Base-by-base conservation (phyloP, 495 filamentous ascomycete species). In the Penicillium parvum region DNA sequence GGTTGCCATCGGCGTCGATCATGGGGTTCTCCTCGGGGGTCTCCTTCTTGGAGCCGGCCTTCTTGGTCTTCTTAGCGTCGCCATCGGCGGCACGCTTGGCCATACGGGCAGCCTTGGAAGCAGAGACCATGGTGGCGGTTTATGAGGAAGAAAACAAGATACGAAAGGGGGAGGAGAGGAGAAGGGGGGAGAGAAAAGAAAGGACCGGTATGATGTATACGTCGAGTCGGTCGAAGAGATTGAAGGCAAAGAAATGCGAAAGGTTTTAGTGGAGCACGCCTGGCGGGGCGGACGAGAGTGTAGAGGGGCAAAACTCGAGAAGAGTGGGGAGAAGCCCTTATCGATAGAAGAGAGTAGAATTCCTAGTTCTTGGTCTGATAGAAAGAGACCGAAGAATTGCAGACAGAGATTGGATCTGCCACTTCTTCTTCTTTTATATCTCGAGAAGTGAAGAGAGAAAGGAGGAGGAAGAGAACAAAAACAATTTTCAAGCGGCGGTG, bases 61-160 rank as follows among this genome's bases (percentile, higher is more conserved):
- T 81, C 15, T 81, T 85, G 73, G 83, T 78, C 75, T 90, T 90
- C 64, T 82, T 77, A 49, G 74, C 72, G 45, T 74, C 77, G 36
- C 75, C 79, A 7, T 81, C 85, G 58, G n/a, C n/a, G n/a, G 81
- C 90, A 68, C 89, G 89, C 81, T 96, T 95, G 50, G 94, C 92
- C 64, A 96, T 75, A 66, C 92, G 86, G 69, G 94, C 95, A 58
- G 94, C 94, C 73, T 98, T 98, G 52, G 92, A 96, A 58, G 92
- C 84, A 49, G 94, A 97, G 53, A 95, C 85, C 69, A 73, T 73
- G 40, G 50, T 72, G 65, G 37, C 58, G 57, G 47, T 34, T 23
- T 20, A 43, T 37, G 40, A 30, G 39, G 37, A 32, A 28, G 26
- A 17, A 27, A 45, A 28, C 20, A 32, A 20, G 32, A 15, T 29